These are phyloP conservation scores for Cylindrotheca closterium DNA, from an alignment of 108 stramenopile species.

Conservation along the genomic window DNA sequence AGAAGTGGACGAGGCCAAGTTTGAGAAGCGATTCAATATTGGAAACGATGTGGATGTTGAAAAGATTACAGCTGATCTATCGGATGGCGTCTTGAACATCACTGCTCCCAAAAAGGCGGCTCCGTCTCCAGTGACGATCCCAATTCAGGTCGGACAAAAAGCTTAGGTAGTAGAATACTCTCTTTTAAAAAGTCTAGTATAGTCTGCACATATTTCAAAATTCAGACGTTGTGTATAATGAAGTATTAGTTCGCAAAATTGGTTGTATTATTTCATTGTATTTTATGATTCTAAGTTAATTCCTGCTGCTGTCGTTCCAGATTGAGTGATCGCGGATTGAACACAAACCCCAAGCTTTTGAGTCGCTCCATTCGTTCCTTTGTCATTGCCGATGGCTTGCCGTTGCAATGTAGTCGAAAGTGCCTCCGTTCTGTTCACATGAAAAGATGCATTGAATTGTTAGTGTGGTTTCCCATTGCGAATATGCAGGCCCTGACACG, in stretches of 20 bases:
- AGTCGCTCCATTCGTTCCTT: constrained; percentile 46
- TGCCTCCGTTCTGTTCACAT: neutral
- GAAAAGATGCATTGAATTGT: neutral
- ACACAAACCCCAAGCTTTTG: constrained; percentile 50
- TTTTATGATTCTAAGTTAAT: no score
- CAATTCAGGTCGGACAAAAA: no score
- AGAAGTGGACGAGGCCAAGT: no score
- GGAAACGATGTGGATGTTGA: constrained; percentile 21
- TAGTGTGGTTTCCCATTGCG: neutral
- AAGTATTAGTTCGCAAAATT: no score
- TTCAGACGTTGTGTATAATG: no score
- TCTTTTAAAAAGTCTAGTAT: no score
- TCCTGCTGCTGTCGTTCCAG: no score
- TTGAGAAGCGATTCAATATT: no score
- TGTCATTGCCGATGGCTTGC: constrained; percentile 41
- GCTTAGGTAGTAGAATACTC: no score
- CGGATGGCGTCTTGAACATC: constrained; percentile 33
- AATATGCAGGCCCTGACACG: neutral
- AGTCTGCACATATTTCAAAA: no score
- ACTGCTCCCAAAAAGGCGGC: constrained; percentile 27
- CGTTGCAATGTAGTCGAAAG: neutral
- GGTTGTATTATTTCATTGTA: no score
- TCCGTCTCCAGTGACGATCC: neutral
- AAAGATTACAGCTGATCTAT: constrained; percentile 30
- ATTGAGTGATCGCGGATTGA: constrained; percentile 60